A percentile compares a stretch with the other conserved stretches of the same genome.
Evolutionary conservation across 768 basidiomycete species (phyloP).

Genomic region (Russula abietina): DNA sequence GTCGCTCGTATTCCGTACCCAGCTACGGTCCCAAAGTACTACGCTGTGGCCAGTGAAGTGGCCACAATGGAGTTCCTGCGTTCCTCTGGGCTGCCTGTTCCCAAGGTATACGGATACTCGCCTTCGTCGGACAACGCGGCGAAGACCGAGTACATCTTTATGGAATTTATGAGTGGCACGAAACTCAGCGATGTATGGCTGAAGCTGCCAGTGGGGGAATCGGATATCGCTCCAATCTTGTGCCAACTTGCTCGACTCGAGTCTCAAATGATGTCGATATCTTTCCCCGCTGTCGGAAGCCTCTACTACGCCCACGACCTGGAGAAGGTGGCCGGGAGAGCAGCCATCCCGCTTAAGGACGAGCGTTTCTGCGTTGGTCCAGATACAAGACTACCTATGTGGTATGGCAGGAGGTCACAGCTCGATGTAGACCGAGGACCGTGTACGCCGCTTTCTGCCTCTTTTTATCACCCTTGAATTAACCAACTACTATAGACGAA

Average conservation of each 20-base stretch:
- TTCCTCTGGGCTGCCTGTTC: slow-evolving; percentile 30
- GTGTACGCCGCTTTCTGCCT: slow-evolving; percentile 39
- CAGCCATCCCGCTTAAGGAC: slow-evolving; percentile 32
- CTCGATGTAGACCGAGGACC: slow-evolving; percentile 48
- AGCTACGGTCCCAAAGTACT: slow-evolving; percentile 26
- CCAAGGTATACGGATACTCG: slow-evolving; percentile 21
- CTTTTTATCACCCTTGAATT: slow-evolving; percentile 31
- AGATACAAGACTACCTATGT: slow-evolving; percentile 40
- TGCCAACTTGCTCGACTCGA: slow-evolving; percentile 39
- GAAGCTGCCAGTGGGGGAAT: no score
- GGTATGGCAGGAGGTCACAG: slow-evolving; percentile 46
- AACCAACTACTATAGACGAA: slow-evolving; percentile 37
- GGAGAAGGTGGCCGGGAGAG: slow-evolving; percentile 35
- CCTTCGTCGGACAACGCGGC: no score
- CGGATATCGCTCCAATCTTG: not conserved
- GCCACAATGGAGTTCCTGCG: slow-evolving; percentile 31
- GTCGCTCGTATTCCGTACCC: slow-evolving; percentile 26
- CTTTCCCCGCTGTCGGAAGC: slow-evolving; percentile 48
- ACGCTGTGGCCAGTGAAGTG: slow-evolving; percentile 31
- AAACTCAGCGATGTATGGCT: no score
- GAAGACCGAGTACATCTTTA: no score
- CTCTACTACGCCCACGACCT: slow-evolving; percentile 45
- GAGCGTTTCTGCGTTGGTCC: slow-evolving; percentile 30
- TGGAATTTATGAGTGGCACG: no score
- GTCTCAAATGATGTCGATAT: slow-evolving; percentile 38